Base-by-base conservation (phyloP, 164 flowering plant genomes). In the Warburgia ugandensis region DNA sequence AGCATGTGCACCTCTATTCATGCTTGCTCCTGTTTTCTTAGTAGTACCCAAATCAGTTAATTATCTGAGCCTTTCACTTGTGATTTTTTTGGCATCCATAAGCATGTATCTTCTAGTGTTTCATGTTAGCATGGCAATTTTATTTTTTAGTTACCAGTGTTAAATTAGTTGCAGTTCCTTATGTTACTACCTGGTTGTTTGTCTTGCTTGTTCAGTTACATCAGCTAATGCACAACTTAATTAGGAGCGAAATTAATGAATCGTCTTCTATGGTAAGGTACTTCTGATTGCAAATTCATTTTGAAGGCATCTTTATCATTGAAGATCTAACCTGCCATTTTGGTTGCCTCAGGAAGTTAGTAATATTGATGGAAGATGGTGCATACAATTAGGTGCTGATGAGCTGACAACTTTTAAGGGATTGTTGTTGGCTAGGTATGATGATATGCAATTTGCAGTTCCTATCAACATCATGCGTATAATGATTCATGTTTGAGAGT, bases 321-420 rank as follows among this genome's bases (percentile, higher is more conserved):
- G 52, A 39, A 36, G 53, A 30, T 21, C 21, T 46, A 12, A 29
- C 12, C 22, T 25, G 29, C 26, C 22, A 20, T 44, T 23, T 43
- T 20, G 42, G 29, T 51, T 67, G 28, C 40, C 61, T 50, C 58
- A 92, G 98, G 90, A 83, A 74, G 75, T 81, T 51, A 70, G 73
- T 56, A 76, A 74, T 45, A 40, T 85, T 63, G 77, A 77, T 71
- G 96, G 98, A 29, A 80, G 98, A 74, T 85, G 79, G 83, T 87
- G 96, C 61, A 58, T 92, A 55, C 77, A 55, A 55, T 73, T 74
- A 10, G 73, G 69, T 17, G 54, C 69, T 35, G 71, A 69, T 58
- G 70, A 68, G 53, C 55, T 41, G 25, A 59, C 68, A 39, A 67
- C 61, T 61, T 37, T 81, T 29, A 74, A 67, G 49, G 98, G 98